phyloP scores from a whole-genome alignment of 2,329 filamentous ascomycete species.

The Tolypocladium pustulatum region DNA sequence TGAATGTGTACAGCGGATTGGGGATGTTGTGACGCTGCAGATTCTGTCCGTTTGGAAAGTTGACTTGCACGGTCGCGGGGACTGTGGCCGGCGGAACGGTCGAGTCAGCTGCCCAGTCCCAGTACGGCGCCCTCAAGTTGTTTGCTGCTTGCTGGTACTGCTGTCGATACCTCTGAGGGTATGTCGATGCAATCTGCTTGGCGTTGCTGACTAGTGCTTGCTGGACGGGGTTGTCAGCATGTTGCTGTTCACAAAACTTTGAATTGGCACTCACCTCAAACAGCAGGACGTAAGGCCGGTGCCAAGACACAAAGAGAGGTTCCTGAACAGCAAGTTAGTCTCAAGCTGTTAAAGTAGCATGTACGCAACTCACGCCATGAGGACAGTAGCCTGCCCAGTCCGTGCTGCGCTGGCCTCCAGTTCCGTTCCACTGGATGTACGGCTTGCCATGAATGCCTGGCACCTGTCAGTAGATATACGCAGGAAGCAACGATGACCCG shows the following conservation, averaged over 20 bases:
- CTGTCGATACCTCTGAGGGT: constrained; percentile 21
- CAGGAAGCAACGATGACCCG: not conserved
- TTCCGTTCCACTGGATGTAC: constrained; percentile 29
- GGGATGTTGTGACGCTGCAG: constrained; percentile 22
- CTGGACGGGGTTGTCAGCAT: constrained; percentile 9
- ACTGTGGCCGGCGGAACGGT: constrained; percentile 29
- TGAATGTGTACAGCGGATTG: constrained; percentile 44
- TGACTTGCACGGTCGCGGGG: constrained; percentile 24
- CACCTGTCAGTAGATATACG: not conserved
- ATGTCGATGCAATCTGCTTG: constrained; percentile 33
- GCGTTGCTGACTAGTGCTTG: constrained; percentile 41
- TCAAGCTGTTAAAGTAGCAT: not conserved
- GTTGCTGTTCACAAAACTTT: not conserved
- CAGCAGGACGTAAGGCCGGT: constrained; percentile 42
- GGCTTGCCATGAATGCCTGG: constrained; percentile 31
- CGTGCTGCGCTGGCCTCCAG: constrained; percentile 16
- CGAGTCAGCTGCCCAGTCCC: constrained; percentile 40
- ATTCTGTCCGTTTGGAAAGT: constrained; percentile 25
- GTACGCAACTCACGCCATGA: constrained; percentile 26
- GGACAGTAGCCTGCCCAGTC: constrained; percentile 33
- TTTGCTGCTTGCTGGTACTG: constrained; percentile 34
- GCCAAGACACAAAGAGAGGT: constrained; percentile 42
- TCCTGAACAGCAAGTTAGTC: constrained; percentile 23
- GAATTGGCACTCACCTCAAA: constrained; percentile 33
- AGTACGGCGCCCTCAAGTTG: constrained; percentile 37